Evolutionary conservation across 768 basidiomycete genomes (phyloP).

Genomic region (Crassisporium funariophilum): DNA sequence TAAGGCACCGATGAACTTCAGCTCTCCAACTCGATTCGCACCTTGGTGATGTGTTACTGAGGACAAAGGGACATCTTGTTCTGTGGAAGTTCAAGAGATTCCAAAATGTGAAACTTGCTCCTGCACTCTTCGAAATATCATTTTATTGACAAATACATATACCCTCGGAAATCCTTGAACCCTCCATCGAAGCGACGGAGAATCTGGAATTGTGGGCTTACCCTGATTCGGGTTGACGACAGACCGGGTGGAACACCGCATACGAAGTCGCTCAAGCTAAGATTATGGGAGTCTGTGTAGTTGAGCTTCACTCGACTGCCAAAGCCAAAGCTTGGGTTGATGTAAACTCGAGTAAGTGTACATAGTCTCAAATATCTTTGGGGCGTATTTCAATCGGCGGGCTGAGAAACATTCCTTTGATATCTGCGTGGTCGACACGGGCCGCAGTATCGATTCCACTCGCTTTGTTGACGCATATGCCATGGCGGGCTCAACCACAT

Average conservation of each 20-base stretch:
- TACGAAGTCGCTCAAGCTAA: background rate
- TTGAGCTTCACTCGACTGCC: background rate
- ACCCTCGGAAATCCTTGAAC: too few relatives aligned
- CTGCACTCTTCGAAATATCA: too few relatives aligned
- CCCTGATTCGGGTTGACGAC: background rate
- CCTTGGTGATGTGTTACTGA: too few relatives aligned
- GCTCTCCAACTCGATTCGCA: too few relatives aligned
- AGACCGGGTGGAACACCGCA: background rate
- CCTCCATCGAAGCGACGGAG: too few relatives aligned
- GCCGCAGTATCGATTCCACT: conserved; percentile 1
- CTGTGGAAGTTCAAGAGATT: too few relatives aligned
- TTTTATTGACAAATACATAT: too few relatives aligned
- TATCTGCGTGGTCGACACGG: background rate
- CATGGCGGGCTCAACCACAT: conserved; percentile 2
- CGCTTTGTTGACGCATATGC: background rate
- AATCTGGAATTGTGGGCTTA: too few relatives aligned
- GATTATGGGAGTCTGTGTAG: background rate
- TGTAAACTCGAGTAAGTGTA: background rate
- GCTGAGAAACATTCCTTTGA: background rate
- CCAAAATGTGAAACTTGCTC: too few relatives aligned
- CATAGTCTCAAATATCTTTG: too few relatives aligned
- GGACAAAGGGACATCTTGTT: too few relatives aligned
- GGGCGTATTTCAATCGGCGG: background rate
- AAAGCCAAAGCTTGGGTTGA: background rate
- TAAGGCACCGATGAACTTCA: too few relatives aligned